phyloP scores from a whole-genome alignment of 2,329 filamentous ascomycete genomes.

The Leptosphaerulina australis region DNA sequence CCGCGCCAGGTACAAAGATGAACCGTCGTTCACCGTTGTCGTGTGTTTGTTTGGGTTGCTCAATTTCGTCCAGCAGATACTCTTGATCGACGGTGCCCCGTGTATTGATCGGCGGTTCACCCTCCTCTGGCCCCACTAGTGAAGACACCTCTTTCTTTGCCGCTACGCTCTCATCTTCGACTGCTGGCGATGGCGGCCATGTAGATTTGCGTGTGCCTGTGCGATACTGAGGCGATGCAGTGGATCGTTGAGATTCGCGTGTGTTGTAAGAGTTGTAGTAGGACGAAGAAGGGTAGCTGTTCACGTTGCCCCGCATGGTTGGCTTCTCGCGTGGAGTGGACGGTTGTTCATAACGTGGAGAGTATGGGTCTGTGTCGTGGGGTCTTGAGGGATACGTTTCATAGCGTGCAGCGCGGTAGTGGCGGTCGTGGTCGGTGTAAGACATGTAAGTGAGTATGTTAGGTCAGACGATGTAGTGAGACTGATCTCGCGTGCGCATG shows the following conservation, averaged over 20 bases:
- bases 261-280: slow-evolving; percentile 41
- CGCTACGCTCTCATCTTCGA: slow-evolving; percentile 71
- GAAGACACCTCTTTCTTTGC: slow-evolving; percentile 65
- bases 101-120: slow-evolving; percentile 64
- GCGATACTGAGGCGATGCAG: slow-evolving; percentile 28
- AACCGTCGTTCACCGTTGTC: slow-evolving; percentile 68
- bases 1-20: slow-evolving; percentile 58
- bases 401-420: slow-evolving; percentile 17
- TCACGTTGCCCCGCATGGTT: slow-evolving; percentile 14
- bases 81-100: slow-evolving; percentile 72
- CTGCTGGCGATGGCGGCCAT: slow-evolving; percentile 67
- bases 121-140: slow-evolving; percentile 39
- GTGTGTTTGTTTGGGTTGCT: slow-evolving; percentile 36
- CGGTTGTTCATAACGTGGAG: slow-evolving; percentile 6
- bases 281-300: slow-evolving; percentile 24
- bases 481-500: slow-evolving; percentile 7
- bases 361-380: slow-evolving; percentile 29
- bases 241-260: slow-evolving; percentile 31
- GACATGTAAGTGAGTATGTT: slow-evolving; percentile 25
- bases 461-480: slow-evolving; percentile 15
- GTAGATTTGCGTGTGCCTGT: slow-evolving; percentile 28
- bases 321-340: slow-evolving; percentile 9
- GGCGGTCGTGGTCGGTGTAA: slow-evolving; percentile 37
- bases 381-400: slow-evolving; percentile 16
- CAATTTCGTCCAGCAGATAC: slow-evolving; percentile 68